Base-by-base conservation (phyloP, 2,329 filamentous ascomycete species). In the Ilyonectria mors-panacis region DNA sequence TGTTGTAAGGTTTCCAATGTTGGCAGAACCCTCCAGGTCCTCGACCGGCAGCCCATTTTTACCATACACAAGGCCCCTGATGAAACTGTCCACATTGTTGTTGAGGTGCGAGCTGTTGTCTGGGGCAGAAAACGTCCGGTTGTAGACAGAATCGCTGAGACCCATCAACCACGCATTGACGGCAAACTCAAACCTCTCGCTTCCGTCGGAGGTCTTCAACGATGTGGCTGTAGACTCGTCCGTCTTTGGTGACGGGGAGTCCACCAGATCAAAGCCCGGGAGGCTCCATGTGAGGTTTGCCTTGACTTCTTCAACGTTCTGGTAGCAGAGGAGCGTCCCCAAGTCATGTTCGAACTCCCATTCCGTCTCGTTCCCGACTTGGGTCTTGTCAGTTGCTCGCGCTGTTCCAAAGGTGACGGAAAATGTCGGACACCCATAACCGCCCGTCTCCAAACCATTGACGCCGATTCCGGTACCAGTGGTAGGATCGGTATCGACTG, bases 281-380 rank as follows among this genome's bases (percentile, higher is more conserved):
- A 71, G 30, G 9, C 50, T 66, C 66, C 70, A 74, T 4, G 70
- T 71, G n/a, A 73, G 65, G 30, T 75, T 71, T 3, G 73, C 58
- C 17, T 53, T 59, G 42, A 75, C 64, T 39, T 75, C 59, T 39
- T 75, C 73, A 2, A 75, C 42, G 13, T 70, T 75, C 47, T 74
- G 73, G 53, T 73, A 75, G 57, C 73, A 76, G 21, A 76, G 33
- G 26, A 72, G 37, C 0, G 70, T 75, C 4, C 65, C 69, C 2
- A 76, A 60, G 45, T 75, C 70, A 48, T 68, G 65, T 28, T 74
- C 69, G 15, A 74, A 71, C 1, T 50, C 47, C 67, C 65, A 71
- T 3, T 33, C 30, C 2, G 55, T 71, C 8, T 37, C 37, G 54
- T 70, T 70, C 10, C 67, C 67, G 5, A 42, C 39, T 8, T 6